These are phyloP conservation scores for Fusarium sulawesiense DNA, from an alignment of 2,329 filamentous ascomycete genomes.

Conservation along the genomic window DNA sequence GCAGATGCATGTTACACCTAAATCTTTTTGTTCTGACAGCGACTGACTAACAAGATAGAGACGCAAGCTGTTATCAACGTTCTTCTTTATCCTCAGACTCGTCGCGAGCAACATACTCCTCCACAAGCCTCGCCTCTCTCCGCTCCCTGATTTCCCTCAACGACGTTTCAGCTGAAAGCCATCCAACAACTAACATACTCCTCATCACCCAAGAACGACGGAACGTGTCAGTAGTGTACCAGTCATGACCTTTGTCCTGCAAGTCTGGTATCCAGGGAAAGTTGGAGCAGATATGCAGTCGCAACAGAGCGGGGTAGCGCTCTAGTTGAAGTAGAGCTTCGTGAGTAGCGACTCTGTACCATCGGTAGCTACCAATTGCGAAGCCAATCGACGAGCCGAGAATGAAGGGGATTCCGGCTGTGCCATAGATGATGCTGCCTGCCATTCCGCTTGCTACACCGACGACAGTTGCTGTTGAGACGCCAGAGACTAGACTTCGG, in stretches of 20 bases:
- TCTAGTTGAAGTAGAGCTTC: slow-evolving; percentile 12
- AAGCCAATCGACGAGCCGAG: slow-evolving; percentile 4
- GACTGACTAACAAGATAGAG: slow-evolving; percentile 48
- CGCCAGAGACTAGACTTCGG: not conserved
- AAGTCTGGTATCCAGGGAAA: slow-evolving; percentile 1
- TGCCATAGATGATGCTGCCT: slow-evolving; percentile 17
- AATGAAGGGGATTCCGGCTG: not conserved
- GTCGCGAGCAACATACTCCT: not conserved
- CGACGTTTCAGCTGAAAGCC: slow-evolving; percentile 10
- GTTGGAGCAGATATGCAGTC: slow-evolving; percentile 5
- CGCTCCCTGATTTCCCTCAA: slow-evolving; percentile 1
- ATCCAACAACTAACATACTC: slow-evolving; percentile 14
- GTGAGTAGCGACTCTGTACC: slow-evolving; percentile 7
- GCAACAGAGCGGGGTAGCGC: not conserved
- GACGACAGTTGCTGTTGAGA: slow-evolving; percentile 2
- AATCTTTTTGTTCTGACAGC: slow-evolving; percentile 56
- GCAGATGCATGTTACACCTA: slow-evolving; percentile 56
- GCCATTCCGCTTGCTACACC: slow-evolving; percentile 6
- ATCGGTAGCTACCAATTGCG: slow-evolving; percentile 5
- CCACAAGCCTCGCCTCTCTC: not conserved
- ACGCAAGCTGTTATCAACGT: not conserved
- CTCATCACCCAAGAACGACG: not conserved
- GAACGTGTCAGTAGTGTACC: slow-evolving; percentile 5
- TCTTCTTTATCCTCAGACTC: not conserved
- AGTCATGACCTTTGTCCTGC: not conserved